These are phyloP conservation scores for Arabidopsis arenosa DNA, from an alignment of 345 rosid species.

Conservation along the genomic window DNA sequence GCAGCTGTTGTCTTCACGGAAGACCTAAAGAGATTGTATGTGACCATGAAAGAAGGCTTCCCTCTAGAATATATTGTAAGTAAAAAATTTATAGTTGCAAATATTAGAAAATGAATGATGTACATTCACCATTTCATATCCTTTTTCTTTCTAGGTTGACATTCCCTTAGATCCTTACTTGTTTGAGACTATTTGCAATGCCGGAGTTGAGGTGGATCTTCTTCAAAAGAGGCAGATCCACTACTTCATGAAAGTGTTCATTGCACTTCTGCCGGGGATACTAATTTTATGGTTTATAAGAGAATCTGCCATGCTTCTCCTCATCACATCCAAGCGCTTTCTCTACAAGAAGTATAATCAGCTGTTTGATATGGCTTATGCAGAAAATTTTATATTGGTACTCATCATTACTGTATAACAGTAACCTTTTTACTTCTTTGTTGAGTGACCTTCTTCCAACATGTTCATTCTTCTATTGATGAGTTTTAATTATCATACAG, in stretches of 20 bases:
- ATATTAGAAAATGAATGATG: constrained; percentile 11
- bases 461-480: constrained; percentile 28
- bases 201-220: constrained; percentile 95
- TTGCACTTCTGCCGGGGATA: constrained; percentile 84
- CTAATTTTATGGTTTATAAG: constrained; percentile 79
- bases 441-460: constrained; percentile 26
- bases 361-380: constrained; percentile 87
- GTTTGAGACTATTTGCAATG: constrained; percentile 80
- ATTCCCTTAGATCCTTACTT: constrained; percentile 93
- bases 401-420: constrained; percentile 34
- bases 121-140: constrained; percentile 39
- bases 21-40: constrained; percentile 84
- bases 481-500: constrained; percentile 52
- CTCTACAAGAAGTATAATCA: constrained; percentile 89
- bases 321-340: constrained; percentile 76
- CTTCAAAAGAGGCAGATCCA: constrained; percentile 92
- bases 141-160: constrained; percentile 64
- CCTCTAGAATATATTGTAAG: constrained; percentile 94
- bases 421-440: constrained; percentile 10
- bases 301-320: constrained; percentile 82
- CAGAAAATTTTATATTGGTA: constrained; percentile 94
- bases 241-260: constrained; percentile 82
- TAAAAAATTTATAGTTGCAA: constrained; percentile 36
- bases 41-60: constrained; percentile 96
- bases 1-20: constrained; percentile 95